phyloP scores from a whole-genome alignment of 257 asterid genomes.

The Sherardia arvensis region DNA sequence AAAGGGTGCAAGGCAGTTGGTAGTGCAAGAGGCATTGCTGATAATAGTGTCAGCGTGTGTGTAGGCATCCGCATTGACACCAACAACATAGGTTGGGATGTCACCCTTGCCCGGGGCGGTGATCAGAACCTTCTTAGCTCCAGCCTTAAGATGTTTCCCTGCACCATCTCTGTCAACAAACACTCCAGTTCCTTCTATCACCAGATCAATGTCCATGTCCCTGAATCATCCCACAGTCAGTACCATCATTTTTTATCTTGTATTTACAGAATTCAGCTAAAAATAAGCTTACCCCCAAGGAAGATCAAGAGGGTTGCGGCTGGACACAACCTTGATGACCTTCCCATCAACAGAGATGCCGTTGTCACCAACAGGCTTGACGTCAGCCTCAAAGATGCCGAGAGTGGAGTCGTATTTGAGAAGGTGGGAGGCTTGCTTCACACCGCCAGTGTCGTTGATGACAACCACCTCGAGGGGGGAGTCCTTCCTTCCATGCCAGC shows the following conservation, averaged over 20 bases:
- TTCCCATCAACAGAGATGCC: constrained; percentile 51
- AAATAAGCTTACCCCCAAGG: constrained; percentile 25
- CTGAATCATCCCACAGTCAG: constrained; percentile 21
- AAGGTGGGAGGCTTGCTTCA: constrained; percentile 96
- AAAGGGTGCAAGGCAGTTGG: constrained; percentile 97
- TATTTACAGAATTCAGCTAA: background rate
- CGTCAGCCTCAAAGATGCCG: constrained; percentile 84
- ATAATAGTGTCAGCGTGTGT: constrained; percentile 55
- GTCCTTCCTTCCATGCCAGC: constrained; percentile 94
- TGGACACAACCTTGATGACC: constrained; percentile 21
- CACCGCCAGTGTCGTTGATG: constrained; percentile 92
- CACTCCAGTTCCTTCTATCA: constrained; percentile 94
- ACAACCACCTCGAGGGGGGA: constrained; percentile 80
- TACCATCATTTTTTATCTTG: background rate
- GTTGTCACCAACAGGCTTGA: constrained; percentile 60
- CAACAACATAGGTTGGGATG: constrained; percentile 89
- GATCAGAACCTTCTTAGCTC: constrained; percentile 93
- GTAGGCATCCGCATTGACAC: constrained; percentile 82
- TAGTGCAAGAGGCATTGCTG: constrained; percentile 98
- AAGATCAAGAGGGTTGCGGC: constrained; percentile 29
- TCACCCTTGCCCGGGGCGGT: constrained; percentile 98
- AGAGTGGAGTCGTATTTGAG: constrained; percentile 96
- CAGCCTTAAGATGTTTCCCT: constrained; percentile 83
- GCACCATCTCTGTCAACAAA: constrained; percentile 94
- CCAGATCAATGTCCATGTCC: constrained; percentile 71